Evolutionary conservation across 306 rosid genomes (phyloP).

Genomic region (Gleditsia sinensis): DNA sequence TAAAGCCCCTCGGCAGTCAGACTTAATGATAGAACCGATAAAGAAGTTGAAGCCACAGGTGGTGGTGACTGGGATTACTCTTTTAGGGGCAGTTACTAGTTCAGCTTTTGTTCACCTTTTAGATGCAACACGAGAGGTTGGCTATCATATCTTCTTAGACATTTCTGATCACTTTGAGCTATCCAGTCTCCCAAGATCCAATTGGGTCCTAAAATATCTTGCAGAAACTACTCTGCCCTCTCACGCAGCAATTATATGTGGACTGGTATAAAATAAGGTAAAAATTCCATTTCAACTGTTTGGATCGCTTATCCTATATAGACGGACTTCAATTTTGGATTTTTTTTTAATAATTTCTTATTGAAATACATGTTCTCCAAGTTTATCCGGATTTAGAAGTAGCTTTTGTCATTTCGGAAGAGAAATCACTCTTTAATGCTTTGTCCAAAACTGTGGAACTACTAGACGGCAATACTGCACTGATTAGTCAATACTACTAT

Average conservation of each 20-base stretch:
- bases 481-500: constrained; percentile 84
- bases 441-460: too few species aligned
- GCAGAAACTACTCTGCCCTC: too few species aligned
- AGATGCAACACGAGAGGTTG: constrained; percentile 71
- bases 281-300: constrained; percentile 29
- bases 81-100: constrained; percentile 90
- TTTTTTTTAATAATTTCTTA: constrained; percentile 50
- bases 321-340: constrained; percentile 22
- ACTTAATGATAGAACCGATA: too few species aligned
- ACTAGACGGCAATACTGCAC: constrained; percentile 83
- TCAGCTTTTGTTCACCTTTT: constrained; percentile 90
- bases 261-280: constrained; percentile 90
- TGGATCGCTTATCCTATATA: constrained; percentile 1
- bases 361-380: too few species aligned
- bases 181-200: too few species aligned
- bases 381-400: too few species aligned
- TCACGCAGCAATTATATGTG: too few species aligned
- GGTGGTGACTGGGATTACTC: constrained; percentile 89
- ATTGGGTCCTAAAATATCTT: too few species aligned
- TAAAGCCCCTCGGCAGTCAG: constrained; percentile 94
- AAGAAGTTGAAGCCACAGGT: too few species aligned
- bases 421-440: too few species aligned
- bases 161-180: too few species aligned
- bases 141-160: constrained; percentile 89
- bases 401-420: too few species aligned